A percentile compares a stretch with the other conserved stretches of the same genome.
Evolutionary conservation across 345 rosid genomes (phyloP).

Genomic region (Raphanus raphanistrum): DNA sequence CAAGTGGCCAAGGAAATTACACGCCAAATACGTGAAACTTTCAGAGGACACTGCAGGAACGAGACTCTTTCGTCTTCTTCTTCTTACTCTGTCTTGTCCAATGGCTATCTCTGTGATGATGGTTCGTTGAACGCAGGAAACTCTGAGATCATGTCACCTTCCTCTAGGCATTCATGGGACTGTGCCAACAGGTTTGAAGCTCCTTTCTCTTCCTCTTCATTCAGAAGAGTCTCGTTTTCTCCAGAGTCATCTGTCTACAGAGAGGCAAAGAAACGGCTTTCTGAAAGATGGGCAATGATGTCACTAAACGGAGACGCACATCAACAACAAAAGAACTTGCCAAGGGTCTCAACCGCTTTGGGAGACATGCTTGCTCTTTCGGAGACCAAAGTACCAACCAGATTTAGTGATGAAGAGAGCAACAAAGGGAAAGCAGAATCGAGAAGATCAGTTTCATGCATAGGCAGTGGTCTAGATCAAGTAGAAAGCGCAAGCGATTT

Average conservation of each 20-base stretch:
- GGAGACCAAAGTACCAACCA: conserved; percentile 48
- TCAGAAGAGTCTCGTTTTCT: conserved; percentile 72
- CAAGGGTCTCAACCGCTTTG: conserved; percentile 71
- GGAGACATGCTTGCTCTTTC: conserved; percentile 97
- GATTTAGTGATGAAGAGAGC: conserved; percentile 47
- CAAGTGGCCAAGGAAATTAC: conserved; percentile 62
- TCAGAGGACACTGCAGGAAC: conserved; percentile 57
- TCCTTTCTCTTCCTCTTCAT: conserved; percentile 65
- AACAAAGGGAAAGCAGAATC: conserved; percentile 44
- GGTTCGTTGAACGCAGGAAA: conserved; percentile 76
- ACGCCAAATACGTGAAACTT: conserved; percentile 50
- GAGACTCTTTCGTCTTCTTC: conserved; percentile 62
- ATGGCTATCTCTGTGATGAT: conserved; percentile 73
- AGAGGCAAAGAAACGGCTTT: conserved; percentile 62
- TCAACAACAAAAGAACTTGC: conserved; percentile 45
- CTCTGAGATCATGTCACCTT: conserved; percentile 73
- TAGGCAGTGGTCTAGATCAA: conserved; percentile 43
- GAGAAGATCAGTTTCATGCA: conserved; percentile 56
- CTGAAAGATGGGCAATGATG: conserved; percentile 98
- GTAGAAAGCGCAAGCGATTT: conserved; percentile 42
- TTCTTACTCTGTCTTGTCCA: conserved; percentile 75
- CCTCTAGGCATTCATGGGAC: conserved; percentile 90
- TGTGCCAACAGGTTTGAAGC: conserved; percentile 65
- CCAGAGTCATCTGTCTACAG: conserved; percentile 80
- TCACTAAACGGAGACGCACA: conserved; percentile 59